phyloP scores from a whole-genome alignment of 1,284 basidiomycete species.

The Cerrena zonata region DNA sequence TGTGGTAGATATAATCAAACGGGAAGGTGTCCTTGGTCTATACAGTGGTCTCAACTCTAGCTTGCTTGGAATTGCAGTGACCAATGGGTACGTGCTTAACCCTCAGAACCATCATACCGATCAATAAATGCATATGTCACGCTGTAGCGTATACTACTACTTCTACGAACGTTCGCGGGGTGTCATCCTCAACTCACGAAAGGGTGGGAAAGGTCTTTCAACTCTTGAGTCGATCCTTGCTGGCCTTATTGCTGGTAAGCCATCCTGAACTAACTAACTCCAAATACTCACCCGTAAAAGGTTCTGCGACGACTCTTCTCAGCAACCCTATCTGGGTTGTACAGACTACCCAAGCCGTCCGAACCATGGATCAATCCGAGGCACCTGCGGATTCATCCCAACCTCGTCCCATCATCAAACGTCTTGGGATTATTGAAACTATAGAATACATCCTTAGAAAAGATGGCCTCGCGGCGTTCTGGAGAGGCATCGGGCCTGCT shows the following conservation, averaged over 20 bases:
- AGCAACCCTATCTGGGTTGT: conserved; percentile 95
- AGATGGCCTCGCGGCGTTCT: conserved; percentile 80
- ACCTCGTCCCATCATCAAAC: conserved; percentile 33
- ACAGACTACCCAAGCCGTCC: conserved; percentile 87
- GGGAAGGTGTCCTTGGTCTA: conserved; percentile 80
- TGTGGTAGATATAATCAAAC: conserved; percentile 72
- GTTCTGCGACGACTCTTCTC: conserved; percentile 84
- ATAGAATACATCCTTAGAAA: conserved; percentile 69
- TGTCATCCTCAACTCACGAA: conserved; percentile 50
- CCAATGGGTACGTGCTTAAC: conserved; percentile 62
- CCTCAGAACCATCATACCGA: neutral
- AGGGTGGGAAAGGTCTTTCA: conserved; percentile 62
- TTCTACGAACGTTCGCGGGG: conserved; percentile 72
- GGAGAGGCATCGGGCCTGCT: conserved; percentile 94
- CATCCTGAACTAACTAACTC: neutral
- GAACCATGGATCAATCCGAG: conserved; percentile 38
- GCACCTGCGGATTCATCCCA: conserved; percentile 24
- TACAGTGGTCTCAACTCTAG: conserved; percentile 87
- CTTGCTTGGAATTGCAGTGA: conserved; percentile 86
- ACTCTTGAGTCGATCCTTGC: conserved; percentile 88
- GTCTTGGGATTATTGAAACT: conserved; percentile 66
- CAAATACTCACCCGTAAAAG: conserved; percentile 38
- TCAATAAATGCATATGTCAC: neutral
- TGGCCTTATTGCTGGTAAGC: conserved; percentile 76
- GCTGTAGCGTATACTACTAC: conserved; percentile 78